Conservation (phyloP, 352 stramenopile species). For the Globisporangium yorkense region DNA sequence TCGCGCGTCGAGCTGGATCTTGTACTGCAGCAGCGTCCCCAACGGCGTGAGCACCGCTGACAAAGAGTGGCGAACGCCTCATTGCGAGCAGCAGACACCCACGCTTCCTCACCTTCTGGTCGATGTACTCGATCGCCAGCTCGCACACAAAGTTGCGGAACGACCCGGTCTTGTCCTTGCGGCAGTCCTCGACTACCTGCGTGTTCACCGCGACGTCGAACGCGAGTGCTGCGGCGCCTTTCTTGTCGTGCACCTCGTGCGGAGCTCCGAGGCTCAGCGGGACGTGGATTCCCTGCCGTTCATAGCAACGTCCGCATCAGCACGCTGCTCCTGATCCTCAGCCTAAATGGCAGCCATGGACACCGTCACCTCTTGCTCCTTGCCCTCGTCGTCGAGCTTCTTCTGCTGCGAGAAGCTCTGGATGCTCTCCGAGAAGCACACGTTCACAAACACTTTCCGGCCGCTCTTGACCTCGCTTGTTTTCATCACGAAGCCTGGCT, state of each 20-base stretch:
- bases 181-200: slow-evolving; percentile 62
- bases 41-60: neutral
- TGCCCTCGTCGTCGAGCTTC: slow-evolving; percentile 64
- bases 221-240: slow-evolving; percentile 42
- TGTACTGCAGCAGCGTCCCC: slow-evolving; percentile 33
- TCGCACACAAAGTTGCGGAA: slow-evolving; percentile 85
- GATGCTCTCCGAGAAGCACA: slow-evolving; percentile 62
- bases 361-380: slow-evolving; percentile 55
- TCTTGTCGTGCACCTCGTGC: slow-evolving; percentile 76
- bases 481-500: slow-evolving; percentile 77
- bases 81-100: neutral
- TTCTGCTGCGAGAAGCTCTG: slow-evolving; percentile 77
- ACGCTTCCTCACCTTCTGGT: slow-evolving; percentile 48
- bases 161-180: slow-evolving; percentile 51
- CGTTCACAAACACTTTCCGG: slow-evolving; percentile 80
- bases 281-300: slow-evolving; percentile 59
- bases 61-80: no score
- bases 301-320: neutral
- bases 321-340: neutral
- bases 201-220: slow-evolving; percentile 81
- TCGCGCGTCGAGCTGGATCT: slow-evolving; percentile 63
- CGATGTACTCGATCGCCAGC: slow-evolving; percentile 74
- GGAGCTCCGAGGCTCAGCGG: slow-evolving; percentile 61
- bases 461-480: slow-evolving; percentile 50
- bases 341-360: neutral